These are phyloP conservation scores for Cunninghamia lanceolata DNA, from an alignment of 75 land plant genomes.

Conservation along the genomic window DNA sequence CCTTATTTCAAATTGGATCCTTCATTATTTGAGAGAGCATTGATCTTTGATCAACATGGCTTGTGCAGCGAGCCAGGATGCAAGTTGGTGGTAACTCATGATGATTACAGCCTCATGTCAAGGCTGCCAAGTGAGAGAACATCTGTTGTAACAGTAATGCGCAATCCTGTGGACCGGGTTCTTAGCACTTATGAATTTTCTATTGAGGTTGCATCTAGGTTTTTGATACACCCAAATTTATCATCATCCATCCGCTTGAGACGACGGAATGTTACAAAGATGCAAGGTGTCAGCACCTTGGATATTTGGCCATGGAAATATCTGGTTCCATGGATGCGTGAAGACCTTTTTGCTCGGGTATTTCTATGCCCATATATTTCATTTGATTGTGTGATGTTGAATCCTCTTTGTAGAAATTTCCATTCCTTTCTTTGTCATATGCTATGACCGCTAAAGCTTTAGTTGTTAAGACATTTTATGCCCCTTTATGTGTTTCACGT, in stretches of 20 bases:
- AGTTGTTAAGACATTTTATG: neutral
- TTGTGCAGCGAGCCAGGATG: slow-evolving; percentile 74
- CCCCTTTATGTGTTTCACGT: neutral
- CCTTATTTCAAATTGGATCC: slow-evolving; percentile 1
- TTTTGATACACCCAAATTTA: slow-evolving; percentile 71
- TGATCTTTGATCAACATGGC: neutral
- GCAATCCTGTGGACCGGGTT: slow-evolving; percentile 85
- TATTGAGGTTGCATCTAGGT: slow-evolving; percentile 92
- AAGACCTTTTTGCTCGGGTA: slow-evolving; percentile 89
- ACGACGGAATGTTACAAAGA: slow-evolving; percentile 23
- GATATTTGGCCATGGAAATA: slow-evolving; percentile 99
- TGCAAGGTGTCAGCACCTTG: slow-evolving; percentile 68
- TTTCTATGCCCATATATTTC: neutral
- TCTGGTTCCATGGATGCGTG: slow-evolving; percentile 97
- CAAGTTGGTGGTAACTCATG: slow-evolving; percentile 74
- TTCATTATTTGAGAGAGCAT: neutral
- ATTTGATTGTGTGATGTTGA: neutral
- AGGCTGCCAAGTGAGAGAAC: slow-evolving; percentile 70
- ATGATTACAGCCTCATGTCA: slow-evolving; percentile 83
- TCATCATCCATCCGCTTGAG: slow-evolving; percentile 49
- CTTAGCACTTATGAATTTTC: slow-evolving; percentile 96
- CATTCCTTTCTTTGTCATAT: neutral
- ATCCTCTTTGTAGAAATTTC: neutral
- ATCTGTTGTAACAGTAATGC: slow-evolving; percentile 82
- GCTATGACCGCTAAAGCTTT: neutral